Base-by-base conservation (phyloP, 2,329 filamentous ascomycete species). In the Phyllosticta citrichinensis region DNA sequence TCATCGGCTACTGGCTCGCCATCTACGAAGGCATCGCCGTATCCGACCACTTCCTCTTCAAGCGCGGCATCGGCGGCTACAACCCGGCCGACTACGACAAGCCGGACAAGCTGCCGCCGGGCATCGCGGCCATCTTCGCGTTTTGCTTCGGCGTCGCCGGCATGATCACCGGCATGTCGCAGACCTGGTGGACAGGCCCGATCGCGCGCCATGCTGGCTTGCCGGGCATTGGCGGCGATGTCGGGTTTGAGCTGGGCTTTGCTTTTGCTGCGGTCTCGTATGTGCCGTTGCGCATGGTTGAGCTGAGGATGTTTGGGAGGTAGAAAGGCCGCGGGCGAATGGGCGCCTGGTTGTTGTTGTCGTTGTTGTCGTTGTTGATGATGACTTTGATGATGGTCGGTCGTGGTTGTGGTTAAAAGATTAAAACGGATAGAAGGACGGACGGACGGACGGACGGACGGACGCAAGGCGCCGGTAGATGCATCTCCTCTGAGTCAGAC, bases 11-110 rank as follows among this genome's bases (percentile, higher is more conserved):
- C 76, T 91, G 87, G 87, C 79, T 90, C 1, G 83, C 86, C 55
- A 88, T 90, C 66, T 91, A 90, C 74, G 81, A 84, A 64, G 86
- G 82, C 55, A 82, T 90, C 64, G 77, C 82, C 0, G 70, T 89
- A 19, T 76, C 79, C 1, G 87, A 90, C 60, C 87, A 90, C 73
- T 82, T 89, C 67, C 67, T 88, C 68, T 89, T 87, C 77, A 83
- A 82, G 67, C 79, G 81, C 24, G 83, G 83, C 2, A 82, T 87
- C 65, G 60, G 64, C 2, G 83, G 83, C 9, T 90, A 89, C 70
- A 69, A 74, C n/a, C 74, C 80, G 0, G 79, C 82, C 52, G 70
- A 80, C 64, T 89, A 87, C 70, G 80, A 85, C 64, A 76, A 81
- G 60, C 79, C 80, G 0, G 68, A 73, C 0, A 80, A 79, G 57